phyloP scores from a whole-genome alignment of 2,329 filamentous ascomycete genomes.

The Dothiorella sarmentorum region DNA sequence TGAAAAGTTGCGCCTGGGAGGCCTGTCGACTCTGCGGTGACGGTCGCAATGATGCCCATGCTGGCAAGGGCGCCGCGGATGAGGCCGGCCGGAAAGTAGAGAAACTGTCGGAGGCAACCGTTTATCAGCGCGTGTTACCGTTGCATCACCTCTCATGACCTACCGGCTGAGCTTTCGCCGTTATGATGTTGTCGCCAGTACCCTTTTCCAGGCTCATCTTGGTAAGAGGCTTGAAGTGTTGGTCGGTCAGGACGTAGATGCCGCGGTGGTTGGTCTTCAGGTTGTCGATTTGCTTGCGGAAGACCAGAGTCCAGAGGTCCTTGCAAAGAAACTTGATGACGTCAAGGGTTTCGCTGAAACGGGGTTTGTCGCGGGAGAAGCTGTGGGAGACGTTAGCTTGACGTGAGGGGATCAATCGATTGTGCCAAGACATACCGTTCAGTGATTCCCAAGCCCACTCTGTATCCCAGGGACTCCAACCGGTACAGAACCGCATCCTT shows the following conservation, averaged over 20 bases:
- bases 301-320: constrained; percentile 91
- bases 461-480: constrained; percentile 80
- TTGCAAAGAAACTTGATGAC: constrained; percentile 99
- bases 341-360: constrained; percentile 88
- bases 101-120: constrained; percentile 63
- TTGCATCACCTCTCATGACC: too few relatives aligned
- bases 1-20: constrained; percentile 90
- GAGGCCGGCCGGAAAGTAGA: constrained; percentile 93
- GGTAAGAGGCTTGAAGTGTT: constrained; percentile 80
- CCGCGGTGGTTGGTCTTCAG: constrained; percentile 97
- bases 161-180: constrained; percentile 66
- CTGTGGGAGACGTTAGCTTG: constrained; percentile 43
- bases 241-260: constrained; percentile 94
- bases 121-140: too few relatives aligned
- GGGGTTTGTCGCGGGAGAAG: constrained; percentile 77
- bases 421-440: constrained; percentile 72
- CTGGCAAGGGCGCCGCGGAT: constrained; percentile 90
- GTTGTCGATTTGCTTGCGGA: constrained; percentile 97
- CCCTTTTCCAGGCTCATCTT: constrained; percentile 76
- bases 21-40: constrained; percentile 85
- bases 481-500: constrained; percentile 81
- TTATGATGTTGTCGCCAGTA: background rate
- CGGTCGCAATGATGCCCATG: constrained; percentile 84
- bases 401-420: too few relatives aligned
- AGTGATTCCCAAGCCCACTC: constrained; percentile 87